Evolutionary conservation across 1,284 basidiomycete species (phyloP).

Genomic region (Apiotrichum montevideense): DNA sequence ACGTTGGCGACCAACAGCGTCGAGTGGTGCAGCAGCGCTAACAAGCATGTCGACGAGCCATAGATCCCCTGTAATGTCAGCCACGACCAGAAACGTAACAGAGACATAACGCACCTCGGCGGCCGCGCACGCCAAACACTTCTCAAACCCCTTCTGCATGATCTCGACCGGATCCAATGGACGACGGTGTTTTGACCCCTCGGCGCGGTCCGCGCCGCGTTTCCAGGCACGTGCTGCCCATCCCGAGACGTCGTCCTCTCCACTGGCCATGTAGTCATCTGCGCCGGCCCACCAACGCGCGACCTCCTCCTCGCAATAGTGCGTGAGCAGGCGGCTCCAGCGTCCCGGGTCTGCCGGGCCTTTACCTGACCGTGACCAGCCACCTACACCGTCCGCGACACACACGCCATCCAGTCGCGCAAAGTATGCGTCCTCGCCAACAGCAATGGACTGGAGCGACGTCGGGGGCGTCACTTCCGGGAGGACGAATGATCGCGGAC

Average conservation of each 20-base stretch:
- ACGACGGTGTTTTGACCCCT: conserved; percentile 8
- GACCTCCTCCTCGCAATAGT: conserved; percentile 43
- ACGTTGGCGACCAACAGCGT: conserved; percentile 84
- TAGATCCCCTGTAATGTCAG: conserved; percentile 47
- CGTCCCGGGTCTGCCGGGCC: conserved; percentile 41
- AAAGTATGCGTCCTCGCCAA: conserved; percentile 49
- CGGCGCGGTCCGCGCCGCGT: conserved; percentile 2
- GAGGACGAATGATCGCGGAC: conserved; percentile 33
- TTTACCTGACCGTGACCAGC: conserved; percentile 37
- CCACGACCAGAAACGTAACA: too few species aligned
- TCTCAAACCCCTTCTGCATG: conserved; percentile 55
- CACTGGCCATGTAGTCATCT: conserved; percentile 26
- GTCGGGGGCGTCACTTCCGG: conserved; percentile 30
- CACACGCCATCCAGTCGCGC: conserved; percentile 41
- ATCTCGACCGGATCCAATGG: conserved; percentile 53
- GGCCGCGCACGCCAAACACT: conserved; percentile 48
- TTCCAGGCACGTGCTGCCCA: conserved; percentile 22
- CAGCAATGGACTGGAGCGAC: conserved; percentile 19
- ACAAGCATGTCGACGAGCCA: conserved; percentile 54
- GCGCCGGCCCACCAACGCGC: conserved; percentile 38
- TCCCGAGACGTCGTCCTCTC: conserved; percentile 2
- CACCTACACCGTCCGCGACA: conserved; percentile 48
- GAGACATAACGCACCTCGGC: conserved; percentile 38
- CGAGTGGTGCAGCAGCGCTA: conserved; percentile 59
- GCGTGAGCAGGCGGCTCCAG: conserved; percentile 42